Evolutionary conservation across 2,329 filamentous ascomycete species (phyloP), one percentile per base, ranked within the genome.

Genomic region (Penicillium sp.): DNA sequence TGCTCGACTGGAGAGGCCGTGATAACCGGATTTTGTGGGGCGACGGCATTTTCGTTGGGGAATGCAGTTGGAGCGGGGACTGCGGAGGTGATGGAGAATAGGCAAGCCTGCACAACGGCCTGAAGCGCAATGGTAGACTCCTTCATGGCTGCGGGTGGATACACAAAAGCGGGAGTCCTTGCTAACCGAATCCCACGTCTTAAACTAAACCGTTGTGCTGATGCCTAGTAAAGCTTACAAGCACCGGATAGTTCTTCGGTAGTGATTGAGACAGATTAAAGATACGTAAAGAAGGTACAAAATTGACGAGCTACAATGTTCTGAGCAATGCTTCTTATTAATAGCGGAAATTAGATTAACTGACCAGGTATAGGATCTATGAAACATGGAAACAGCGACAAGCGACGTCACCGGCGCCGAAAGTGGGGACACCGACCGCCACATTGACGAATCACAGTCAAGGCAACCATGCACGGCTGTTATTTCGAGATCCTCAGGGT

Each of bases 61-160:
- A 60, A 58, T 14, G 53, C 51, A 11, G 59, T 62, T 22, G 55
- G 59, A 3, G 55, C 57, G 1, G 59, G 59, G 6, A 49, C 41
- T 43, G 55, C 55, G 18, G 48, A 51, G 45, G 40, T 42, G 53
- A 56, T 14, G 20, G 59, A 55, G 25, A 62, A 27, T 25, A 60
- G 42, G 27, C 42, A 53, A 12, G 59, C 57, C 33, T 61, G 57
- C 23, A 53, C 6, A 27, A 58, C 14, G 35, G 15, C 47, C 15
- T 18, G 40, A 14, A 44, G 33, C 5, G 20, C 27, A 33, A 41
- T 31, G 12, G 40, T 53, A 15, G 31, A n/a, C 27, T 33, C 11
- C 35, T 31, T 48, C 44, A 48, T 53, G 20, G 2, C 33, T 7
- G 11, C 18, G 23, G 4, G 20, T 22, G 7, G 26, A 31, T 23